These are phyloP conservation scores for Apiospora aurea DNA, from an alignment of 2,329 filamentous ascomycete genomes.

Conservation along the genomic window DNA sequence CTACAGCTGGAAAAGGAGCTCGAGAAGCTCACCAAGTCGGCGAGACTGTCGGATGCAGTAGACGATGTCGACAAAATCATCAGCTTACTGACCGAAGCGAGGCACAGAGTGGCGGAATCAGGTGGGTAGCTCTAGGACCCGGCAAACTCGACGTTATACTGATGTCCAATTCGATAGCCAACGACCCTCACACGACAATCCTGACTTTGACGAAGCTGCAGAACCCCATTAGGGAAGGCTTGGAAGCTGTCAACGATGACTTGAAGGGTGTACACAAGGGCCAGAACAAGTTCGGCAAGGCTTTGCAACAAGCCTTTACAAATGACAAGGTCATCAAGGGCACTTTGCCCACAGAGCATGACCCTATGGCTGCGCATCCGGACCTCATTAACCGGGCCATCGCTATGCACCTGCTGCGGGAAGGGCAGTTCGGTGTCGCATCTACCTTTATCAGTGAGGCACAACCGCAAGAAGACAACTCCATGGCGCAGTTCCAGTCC, in stretches of 20 bases:
- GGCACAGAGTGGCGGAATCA: constrained; percentile 71
- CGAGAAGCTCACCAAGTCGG: constrained; percentile 71
- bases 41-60: constrained; percentile 74
- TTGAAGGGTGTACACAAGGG: constrained; percentile 84
- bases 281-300: constrained; percentile 84
- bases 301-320: constrained; percentile 81
- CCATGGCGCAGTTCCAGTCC: constrained; percentile 25
- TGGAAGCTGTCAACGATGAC: constrained; percentile 81
- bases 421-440: constrained; percentile 91
- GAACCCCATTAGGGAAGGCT: constrained; percentile 80
- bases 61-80: constrained; percentile 85
- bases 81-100: constrained; percentile 74
- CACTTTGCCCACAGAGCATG: constrained; percentile 78
- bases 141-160: constrained; percentile 25
- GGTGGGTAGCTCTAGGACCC: constrained; percentile 55
- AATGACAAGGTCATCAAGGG: constrained; percentile 74
- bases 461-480: constrained; percentile 40
- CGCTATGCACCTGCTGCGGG: constrained; percentile 93
- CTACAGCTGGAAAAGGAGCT: constrained; percentile 74
- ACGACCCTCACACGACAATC: constrained; percentile 74
- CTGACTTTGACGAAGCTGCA: constrained; percentile 84
- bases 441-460: constrained; percentile 83
- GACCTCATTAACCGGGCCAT: constrained; percentile 90
- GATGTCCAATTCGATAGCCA: constrained; percentile 36
- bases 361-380: constrained; percentile 78